Percentiles rank a stretch among this genome's conserved stretches.
Evolutionary conservation across 768 basidiomycete species (phyloP).

Genomic region (Lactarius hengduanensis): DNA sequence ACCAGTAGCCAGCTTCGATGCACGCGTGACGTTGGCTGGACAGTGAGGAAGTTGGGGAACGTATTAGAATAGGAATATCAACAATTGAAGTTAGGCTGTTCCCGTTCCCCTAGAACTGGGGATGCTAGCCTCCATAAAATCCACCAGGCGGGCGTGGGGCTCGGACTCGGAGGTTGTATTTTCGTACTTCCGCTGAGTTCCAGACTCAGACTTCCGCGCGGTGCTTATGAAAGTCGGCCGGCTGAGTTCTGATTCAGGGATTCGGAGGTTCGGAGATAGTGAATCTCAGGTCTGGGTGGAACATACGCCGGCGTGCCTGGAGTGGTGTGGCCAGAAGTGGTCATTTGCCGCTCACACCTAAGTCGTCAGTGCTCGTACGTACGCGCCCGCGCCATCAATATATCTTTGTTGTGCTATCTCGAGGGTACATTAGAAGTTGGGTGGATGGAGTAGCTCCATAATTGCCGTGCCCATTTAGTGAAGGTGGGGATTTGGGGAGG

Average conservation of each 20-base stretch:
- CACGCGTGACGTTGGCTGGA: background rate
- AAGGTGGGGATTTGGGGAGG: background rate
- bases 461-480: background rate
- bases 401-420: background rate
- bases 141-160: background rate
- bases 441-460: background rate
- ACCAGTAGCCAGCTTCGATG: background rate
- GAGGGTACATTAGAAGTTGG: background rate
- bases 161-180: background rate
- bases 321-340: background rate
- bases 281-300: background rate
- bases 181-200: conserved; percentile 2
- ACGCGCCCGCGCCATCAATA: too few species aligned
- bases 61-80: background rate
- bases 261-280: background rate
- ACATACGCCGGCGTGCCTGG: background rate
- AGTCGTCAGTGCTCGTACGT: too few species aligned
- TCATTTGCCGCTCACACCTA: background rate
- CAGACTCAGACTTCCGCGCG: background rate
- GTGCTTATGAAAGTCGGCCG: background rate
- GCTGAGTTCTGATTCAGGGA: background rate
- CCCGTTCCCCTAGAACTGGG: background rate
- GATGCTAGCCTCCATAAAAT: background rate
- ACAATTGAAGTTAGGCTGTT: background rate
- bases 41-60: background rate